A percentile compares a stretch with the other conserved stretches of the same genome.
phyloP scores from a whole-genome alignment of 768 basidiomycete genomes.

The Kwoniella bestiolae region DNA sequence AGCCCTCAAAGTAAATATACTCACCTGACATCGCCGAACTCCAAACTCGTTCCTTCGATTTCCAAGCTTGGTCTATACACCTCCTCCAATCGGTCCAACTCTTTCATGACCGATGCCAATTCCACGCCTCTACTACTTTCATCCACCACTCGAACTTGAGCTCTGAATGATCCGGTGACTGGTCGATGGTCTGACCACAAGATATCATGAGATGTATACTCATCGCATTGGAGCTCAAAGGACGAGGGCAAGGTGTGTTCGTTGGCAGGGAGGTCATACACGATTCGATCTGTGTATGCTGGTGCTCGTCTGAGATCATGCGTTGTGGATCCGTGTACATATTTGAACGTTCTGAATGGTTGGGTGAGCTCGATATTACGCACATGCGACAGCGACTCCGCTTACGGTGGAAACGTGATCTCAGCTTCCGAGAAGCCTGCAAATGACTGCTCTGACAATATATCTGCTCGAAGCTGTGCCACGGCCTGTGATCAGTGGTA shows the following conservation, averaged over 20 bases:
- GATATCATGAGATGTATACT: constrained; percentile 42
- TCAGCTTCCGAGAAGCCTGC: constrained; percentile 44
- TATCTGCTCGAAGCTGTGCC: constrained; percentile 40
- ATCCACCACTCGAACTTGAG: constrained; percentile 36
- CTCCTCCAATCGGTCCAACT: constrained; percentile 45
- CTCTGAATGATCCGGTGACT: constrained; percentile 29
- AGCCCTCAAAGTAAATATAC: background rate
- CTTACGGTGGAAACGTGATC: constrained; percentile 52
- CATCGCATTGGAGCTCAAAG: constrained; percentile 2
- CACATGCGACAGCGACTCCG: background rate
- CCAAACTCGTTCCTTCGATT: constrained; percentile 31
- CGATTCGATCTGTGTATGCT: constrained; percentile 54
- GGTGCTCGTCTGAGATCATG: constrained; percentile 50
- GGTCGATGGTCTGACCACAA: constrained; percentile 52
- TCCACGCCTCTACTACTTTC: constrained; percentile 30
- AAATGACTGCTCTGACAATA: constrained; percentile 44
- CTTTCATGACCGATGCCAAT: constrained; percentile 25
- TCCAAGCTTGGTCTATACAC: constrained; percentile 40
- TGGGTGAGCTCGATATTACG: background rate
- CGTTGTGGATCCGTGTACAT: constrained; percentile 43
- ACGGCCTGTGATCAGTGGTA: background rate
- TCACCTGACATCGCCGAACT: constrained; percentile 43
- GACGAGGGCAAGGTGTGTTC: constrained; percentile 4
- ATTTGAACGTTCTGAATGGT: constrained; percentile 47
- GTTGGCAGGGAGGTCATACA: constrained; percentile 31